phyloP scores from a whole-genome alignment of 2,329 filamentous ascomycete genomes.

The Aplosporella prunicola region DNA sequence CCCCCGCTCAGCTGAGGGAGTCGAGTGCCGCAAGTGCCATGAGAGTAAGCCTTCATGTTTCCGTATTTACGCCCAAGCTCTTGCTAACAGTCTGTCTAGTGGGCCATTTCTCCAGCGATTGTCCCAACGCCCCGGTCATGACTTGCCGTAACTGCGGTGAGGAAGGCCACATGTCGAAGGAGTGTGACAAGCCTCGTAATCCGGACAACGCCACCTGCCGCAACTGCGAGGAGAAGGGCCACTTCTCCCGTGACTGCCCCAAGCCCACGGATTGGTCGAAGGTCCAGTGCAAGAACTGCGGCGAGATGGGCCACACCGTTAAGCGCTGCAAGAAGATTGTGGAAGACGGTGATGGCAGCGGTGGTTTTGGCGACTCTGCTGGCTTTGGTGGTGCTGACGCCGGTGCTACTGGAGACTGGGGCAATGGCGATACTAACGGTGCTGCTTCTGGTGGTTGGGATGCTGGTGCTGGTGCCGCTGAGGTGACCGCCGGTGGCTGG shows the following conservation, averaged over 20 bases:
- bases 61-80: not conserved
- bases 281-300: constrained; percentile 40
- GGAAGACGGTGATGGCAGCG: constrained; percentile 11
- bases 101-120: constrained; percentile 28
- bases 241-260: constrained; percentile 48
- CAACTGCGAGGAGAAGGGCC: constrained; percentile 56
- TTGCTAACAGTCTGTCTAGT: constrained; percentile 6
- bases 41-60: constrained; percentile 37
- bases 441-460: constrained; percentile 2
- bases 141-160: constrained; percentile 21
- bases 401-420: constrained; percentile 4
- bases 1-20: constrained; percentile 42
- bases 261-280: constrained; percentile 45
- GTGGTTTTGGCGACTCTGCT: not conserved
- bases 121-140: constrained; percentile 17
- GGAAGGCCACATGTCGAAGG: constrained; percentile 28
- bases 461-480: not conserved
- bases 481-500: not conserved
- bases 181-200: constrained; percentile 28
- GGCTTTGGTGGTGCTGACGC: constrained; percentile 5
- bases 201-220: constrained; percentile 37
- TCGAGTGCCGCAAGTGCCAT: constrained; percentile 58
- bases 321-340: constrained; percentile 24
- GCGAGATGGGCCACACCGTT: constrained; percentile 7
- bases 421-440: constrained; percentile 1